Evolutionary conservation across 1,284 basidiomycete species (phyloP).

Genomic region (Ceratobasidium sp.): DNA sequence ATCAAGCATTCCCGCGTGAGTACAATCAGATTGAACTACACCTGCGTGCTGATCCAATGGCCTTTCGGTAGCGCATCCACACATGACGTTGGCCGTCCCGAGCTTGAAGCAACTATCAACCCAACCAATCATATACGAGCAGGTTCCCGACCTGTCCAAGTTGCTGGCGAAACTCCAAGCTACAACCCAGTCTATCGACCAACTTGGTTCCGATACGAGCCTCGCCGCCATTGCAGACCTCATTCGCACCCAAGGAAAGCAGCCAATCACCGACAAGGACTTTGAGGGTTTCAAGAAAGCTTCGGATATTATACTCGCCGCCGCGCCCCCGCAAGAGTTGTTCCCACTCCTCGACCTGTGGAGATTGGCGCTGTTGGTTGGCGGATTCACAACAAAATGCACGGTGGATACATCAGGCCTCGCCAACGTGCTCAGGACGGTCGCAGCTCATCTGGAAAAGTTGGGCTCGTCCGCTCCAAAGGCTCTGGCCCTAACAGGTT

Average conservation of each 20-base stretch:
- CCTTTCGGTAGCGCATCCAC: conserved; percentile 73
- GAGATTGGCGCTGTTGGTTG: conserved; percentile 79
- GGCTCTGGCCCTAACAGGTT: conserved; percentile 70
- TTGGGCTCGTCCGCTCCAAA: conserved; percentile 59
- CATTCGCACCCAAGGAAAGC: background rate
- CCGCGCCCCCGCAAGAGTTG: conserved; percentile 68
- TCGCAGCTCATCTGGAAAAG: conserved; percentile 58
- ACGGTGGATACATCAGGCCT: conserved; percentile 51
- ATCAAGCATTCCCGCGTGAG: conserved; percentile 80
- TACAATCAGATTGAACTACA: conserved; percentile 45
- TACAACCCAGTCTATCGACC: conserved; percentile 5
- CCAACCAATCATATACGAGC: conserved; percentile 79
- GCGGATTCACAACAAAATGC: conserved; percentile 64
- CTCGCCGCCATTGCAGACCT: background rate
- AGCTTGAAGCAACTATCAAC: conserved; percentile 72
- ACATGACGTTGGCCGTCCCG: conserved; percentile 70
- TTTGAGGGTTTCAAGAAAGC: conserved; percentile 48
- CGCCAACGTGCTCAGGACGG: conserved; percentile 53
- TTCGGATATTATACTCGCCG: conserved; percentile 60
- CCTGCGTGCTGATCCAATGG: background rate
- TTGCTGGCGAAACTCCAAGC: conserved; percentile 15
- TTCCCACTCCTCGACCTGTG: conserved; percentile 89
- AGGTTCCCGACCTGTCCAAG: conserved; percentile 58
- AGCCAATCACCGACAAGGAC: background rate
- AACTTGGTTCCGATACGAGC: background rate